Evolutionary conservation across 2,329 filamentous ascomycete genomes (phyloP).

Genomic region (Talaromyces verruculosus): DNA sequence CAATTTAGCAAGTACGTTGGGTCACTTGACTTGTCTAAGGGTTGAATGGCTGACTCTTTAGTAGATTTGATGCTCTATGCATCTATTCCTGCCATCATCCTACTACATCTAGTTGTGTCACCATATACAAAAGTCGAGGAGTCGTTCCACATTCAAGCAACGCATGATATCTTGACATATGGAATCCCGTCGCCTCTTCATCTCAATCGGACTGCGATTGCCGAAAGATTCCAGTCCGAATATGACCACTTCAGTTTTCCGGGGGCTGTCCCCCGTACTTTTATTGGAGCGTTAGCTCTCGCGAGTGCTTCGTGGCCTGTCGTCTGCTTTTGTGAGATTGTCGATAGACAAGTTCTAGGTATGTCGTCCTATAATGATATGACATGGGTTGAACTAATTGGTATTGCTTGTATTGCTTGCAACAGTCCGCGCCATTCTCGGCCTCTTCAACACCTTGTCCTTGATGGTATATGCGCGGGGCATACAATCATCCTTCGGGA

Average conservation of each 20-base stretch:
- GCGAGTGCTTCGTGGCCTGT: constrained; percentile 70
- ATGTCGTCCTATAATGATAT: too few species aligned
- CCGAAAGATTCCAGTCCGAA: constrained; percentile 48
- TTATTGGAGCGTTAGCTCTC: constrained; percentile 76
- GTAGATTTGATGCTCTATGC: constrained; percentile 38
- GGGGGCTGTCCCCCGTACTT: constrained; percentile 87
- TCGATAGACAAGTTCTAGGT: constrained; percentile 60
- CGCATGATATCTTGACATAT: constrained; percentile 82
- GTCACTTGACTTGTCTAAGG: not conserved
- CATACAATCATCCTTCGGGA: constrained; percentile 68
- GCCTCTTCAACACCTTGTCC: constrained; percentile 69
- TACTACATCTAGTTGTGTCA: constrained; percentile 69
- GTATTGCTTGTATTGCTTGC: too few species aligned
- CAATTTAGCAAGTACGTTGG: constrained; percentile 12
- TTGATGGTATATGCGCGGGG: constrained; percentile 66
- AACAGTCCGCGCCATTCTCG: constrained; percentile 77
- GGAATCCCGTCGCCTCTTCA: constrained; percentile 59
- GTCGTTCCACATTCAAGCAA: constrained; percentile 94
- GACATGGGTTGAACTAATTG: too few species aligned
- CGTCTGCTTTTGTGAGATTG: constrained; percentile 57
- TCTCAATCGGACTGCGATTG: constrained; percentile 9
- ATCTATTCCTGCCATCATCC: constrained; percentile 62
- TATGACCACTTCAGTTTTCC: constrained; percentile 93
- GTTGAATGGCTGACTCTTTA: too few species aligned
- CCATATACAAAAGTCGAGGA: constrained; percentile 98